Evolutionary conservation across 2,329 filamentous ascomycete species (phyloP), one percentile per base, ranked within the genome.

Genomic region (Penicillium rolfsii): DNA sequence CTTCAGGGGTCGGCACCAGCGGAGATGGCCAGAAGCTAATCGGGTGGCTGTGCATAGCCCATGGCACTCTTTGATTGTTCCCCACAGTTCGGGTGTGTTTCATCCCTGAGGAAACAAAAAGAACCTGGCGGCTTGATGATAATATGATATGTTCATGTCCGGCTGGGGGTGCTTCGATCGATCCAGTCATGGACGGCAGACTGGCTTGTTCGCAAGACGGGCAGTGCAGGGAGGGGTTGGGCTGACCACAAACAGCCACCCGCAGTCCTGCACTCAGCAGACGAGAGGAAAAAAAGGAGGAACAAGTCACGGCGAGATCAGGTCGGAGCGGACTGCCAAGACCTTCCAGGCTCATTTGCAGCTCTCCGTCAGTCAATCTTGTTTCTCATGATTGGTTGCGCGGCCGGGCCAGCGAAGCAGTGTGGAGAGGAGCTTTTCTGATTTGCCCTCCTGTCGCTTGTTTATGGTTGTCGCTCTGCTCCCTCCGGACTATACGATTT

Each of bases 21-120:
- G 40, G 50, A 53, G 22, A 38, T 26, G 50, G 11, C 53, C 46
- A 58, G 52, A 40, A 52, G 62, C 62, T 57, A 60, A 59, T 52
- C 24, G 16, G 30, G 64, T 64, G 64, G 64, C 64, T 65, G 61
- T 65, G 63, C 59, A 58, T 45, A 26, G 35, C 0, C 33, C 36
- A 55, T 38, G 38, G 40, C 45, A 40, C 26, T 45, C 41, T 28
- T 4, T 24, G 41, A 52, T 55, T 57, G 45, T 55, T 60, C 64
- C 41, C 58, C 63, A 65, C 60, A 46, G 45, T n/a, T 24, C 26
- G 12, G 33, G 28, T 28, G 35, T 35, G 52, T 63, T 53, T 58
- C 59, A 64, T 65, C 59, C 57, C 62, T 59, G 55, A 56, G 33
- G 12, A 36, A 50, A 22, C 19, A 22, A 22, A 8, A 14, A 36